These are phyloP conservation scores for Ochromonas danica DNA, from an alignment of 108 stramenopile species.

Conservation along the genomic window DNA sequence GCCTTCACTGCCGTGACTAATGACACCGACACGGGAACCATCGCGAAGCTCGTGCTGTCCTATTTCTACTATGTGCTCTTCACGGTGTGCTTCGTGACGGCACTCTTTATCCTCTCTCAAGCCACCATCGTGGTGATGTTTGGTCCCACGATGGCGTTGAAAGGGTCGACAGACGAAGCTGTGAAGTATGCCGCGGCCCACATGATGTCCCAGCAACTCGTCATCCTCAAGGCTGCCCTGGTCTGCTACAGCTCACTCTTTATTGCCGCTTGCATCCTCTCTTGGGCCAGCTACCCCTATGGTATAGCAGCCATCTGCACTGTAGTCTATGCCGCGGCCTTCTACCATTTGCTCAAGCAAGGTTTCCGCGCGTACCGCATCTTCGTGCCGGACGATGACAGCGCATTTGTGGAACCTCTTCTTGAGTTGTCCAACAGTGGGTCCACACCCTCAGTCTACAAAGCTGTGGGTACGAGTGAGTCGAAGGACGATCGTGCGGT, in stretches of 20 bases:
- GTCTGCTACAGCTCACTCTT: slow-evolving; percentile 8
- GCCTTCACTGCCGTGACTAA: slow-evolving; percentile 1
- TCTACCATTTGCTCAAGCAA: background rate
- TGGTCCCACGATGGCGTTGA: slow-evolving; percentile 35
- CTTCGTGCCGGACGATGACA: slow-evolving; percentile 11
- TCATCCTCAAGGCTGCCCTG: background rate
- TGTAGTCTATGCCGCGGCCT: slow-evolving; percentile 8
- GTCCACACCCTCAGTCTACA: background rate
- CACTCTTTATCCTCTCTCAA: slow-evolving; percentile 26
- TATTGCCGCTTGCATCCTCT: background rate
- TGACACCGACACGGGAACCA: background rate
- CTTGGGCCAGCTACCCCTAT: background rate
- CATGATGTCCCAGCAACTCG: slow-evolving; percentile 6
- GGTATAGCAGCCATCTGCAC: slow-evolving; percentile 19
- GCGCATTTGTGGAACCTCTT: background rate
- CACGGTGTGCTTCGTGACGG: slow-evolving; percentile 13
- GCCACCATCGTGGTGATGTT: slow-evolving; percentile 27
- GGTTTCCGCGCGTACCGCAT: slow-evolving; percentile 8
- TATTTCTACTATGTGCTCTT: slow-evolving; percentile 11
- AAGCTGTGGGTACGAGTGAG: too few relatives aligned
- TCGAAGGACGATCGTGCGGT: too few relatives aligned
- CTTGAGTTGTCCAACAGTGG: background rate
- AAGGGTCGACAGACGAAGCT: slow-evolving; percentile 17
- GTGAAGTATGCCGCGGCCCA: background rate
- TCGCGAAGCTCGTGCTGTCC: background rate